Percentiles rank a stretch among this genome's conserved stretches.
Conservation (phyloP, 495 filamentous ascomycete species). For the Podospora tetraspora region DNA sequence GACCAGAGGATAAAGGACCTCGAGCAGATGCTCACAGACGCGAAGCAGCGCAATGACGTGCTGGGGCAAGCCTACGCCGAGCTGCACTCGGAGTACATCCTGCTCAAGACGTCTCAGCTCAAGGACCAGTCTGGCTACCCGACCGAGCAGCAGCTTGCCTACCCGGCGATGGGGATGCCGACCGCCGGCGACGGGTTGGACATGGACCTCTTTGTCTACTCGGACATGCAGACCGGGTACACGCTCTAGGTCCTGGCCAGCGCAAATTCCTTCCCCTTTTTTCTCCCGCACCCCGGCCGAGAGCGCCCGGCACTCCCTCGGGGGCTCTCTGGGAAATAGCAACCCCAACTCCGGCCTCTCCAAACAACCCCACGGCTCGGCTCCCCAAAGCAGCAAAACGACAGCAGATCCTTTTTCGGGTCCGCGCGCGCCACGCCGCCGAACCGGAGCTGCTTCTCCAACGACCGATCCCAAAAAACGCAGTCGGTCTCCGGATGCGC, state of each 20-base stretch:
- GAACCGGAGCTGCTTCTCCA: not conserved
- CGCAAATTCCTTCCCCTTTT: not conserved
- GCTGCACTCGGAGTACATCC: conserved; percentile 39
- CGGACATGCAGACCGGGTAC: conserved; percentile 25
- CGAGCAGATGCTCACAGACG: conserved; percentile 63
- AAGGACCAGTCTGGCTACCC: conserved; percentile 22
- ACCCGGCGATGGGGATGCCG: conserved; percentile 17
- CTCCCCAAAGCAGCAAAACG: not conserved
- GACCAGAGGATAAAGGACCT: conserved; percentile 77
- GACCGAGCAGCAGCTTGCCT: conserved; percentile 16
- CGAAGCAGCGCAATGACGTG: conserved; percentile 41
- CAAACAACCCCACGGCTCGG: not conserved
- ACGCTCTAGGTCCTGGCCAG: conserved; percentile 13
- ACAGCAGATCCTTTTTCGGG: not conserved
- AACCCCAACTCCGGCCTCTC: not conserved
- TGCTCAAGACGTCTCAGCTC: conserved; percentile 31
- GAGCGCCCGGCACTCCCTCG: not conserved
- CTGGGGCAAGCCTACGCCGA: conserved; percentile 38
- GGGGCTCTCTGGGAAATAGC: not conserved
- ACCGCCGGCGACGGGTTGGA: conserved; percentile 23
- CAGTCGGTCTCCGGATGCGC: not conserved
- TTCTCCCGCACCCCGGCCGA: not conserved
- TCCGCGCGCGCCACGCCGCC: not conserved
- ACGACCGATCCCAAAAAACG: not conserved
- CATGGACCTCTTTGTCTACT: conserved; percentile 28